phyloP scores from a whole-genome alignment of 2,329 filamentous ascomycete species.

The Plectosphaerella cucumerina region DNA sequence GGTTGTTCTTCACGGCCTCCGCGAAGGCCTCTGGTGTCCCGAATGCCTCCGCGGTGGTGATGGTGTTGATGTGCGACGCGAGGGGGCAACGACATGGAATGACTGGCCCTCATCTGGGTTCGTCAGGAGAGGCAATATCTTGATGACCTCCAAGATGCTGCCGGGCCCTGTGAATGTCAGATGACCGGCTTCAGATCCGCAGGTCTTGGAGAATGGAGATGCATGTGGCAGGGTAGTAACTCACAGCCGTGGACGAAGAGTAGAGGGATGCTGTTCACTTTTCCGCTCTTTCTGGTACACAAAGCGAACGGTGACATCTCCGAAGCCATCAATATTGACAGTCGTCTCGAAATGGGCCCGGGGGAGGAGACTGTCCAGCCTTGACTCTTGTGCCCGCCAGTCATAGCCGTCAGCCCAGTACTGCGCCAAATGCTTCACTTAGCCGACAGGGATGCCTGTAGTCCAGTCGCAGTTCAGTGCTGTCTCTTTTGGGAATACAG shows the following conservation, averaged over 20 bases:
- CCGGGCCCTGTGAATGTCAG: slow-evolving; percentile 47
- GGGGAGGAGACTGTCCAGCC: slow-evolving; percentile 50
- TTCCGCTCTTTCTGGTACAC: slow-evolving; percentile 52
- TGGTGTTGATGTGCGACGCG: not conserved
- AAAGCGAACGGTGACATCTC: slow-evolving; percentile 58
- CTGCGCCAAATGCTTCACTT: slow-evolving; percentile 28
- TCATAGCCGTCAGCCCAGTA: slow-evolving; percentile 48
- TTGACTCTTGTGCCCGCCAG: slow-evolving; percentile 57
- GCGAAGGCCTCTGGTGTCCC: slow-evolving; percentile 47
- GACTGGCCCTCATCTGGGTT: slow-evolving; percentile 30
- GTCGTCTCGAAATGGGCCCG: slow-evolving; percentile 53
- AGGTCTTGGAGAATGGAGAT: not conserved
- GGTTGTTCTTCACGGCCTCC: slow-evolving; percentile 50
- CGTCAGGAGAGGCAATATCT: slow-evolving; percentile 50
- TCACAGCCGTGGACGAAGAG: slow-evolving; percentile 64
- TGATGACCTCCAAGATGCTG: slow-evolving; percentile 62
- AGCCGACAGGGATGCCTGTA: slow-evolving; percentile 25
- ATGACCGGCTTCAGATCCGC: too few species aligned
- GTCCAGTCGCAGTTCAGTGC: slow-evolving; percentile 26
- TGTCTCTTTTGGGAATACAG: slow-evolving; percentile 23
- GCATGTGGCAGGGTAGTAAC: slow-evolving; percentile 5
- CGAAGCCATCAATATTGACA: slow-evolving; percentile 54
- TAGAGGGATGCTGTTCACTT: slow-evolving; percentile 54
- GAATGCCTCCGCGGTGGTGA: slow-evolving; percentile 32
- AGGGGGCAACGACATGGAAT: slow-evolving; percentile 40